These are phyloP conservation scores for Serendipita sp. DNA, from an alignment of 768 basidiomycete species.

Conservation along the genomic window DNA sequence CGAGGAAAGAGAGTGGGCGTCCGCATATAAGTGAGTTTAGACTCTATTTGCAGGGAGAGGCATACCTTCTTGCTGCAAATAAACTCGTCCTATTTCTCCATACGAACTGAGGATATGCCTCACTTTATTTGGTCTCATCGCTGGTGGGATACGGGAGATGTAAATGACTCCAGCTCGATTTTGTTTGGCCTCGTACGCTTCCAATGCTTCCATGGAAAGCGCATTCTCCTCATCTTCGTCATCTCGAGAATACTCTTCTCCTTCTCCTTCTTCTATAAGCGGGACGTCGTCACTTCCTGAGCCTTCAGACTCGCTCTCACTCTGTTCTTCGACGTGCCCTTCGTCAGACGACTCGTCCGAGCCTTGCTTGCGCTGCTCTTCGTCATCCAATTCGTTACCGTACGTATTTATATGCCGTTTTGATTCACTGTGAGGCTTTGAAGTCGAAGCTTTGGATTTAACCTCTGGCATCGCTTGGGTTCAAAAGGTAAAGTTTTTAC, in stretches of 20 bases:
- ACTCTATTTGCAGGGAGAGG: too few species aligned
- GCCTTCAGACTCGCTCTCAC: not conserved
- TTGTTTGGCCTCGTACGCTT: conserved; percentile 56
- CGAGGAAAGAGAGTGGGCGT: not conserved
- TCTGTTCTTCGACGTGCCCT: not conserved
- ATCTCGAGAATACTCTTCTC: not conserved
- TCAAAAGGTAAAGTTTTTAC: not conserved
- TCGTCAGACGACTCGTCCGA: not conserved
- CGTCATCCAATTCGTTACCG: not conserved
- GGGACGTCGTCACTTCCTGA: not conserved
- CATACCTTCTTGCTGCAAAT: conserved; percentile 82
- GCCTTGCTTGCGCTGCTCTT: not conserved
- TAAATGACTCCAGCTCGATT: conserved; percentile 77
- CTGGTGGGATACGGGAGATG: conserved; percentile 91
- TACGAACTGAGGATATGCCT: conserved; percentile 82
- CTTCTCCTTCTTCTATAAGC: not conserved
- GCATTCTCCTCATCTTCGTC: not conserved
- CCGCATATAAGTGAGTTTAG: too few species aligned
- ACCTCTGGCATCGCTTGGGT: not conserved
- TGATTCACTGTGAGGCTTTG: not conserved
- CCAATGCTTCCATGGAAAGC: conserved; percentile 39
- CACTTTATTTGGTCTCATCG: conserved; percentile 94
- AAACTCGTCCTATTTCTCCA: conserved; percentile 84
- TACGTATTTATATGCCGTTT: not conserved
- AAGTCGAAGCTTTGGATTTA: not conserved